Base-by-base conservation (phyloP, 805 yeast genomes). In the Blastobotrys peoriensis region DNA sequence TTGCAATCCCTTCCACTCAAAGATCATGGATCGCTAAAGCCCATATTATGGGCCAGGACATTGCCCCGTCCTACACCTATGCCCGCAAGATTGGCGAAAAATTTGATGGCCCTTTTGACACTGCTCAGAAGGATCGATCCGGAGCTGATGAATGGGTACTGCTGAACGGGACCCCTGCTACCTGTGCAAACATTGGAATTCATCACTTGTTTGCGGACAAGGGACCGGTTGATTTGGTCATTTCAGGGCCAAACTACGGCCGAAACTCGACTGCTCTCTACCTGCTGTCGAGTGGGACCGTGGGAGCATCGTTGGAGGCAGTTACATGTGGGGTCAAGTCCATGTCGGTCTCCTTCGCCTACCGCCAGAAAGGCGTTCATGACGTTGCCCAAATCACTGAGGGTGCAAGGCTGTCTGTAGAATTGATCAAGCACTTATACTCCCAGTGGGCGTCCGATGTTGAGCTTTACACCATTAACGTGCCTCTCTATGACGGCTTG, bases 21-120 rank as follows among this genome's bases (percentile, higher is more conserved):
- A 70, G 93, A 55, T 89, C 97, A 10, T 93, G 98, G 98, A 91
- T 88, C 46, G 96, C 96, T 30, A 93, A 93, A 63, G 98, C 98
- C 4, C 97, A 89, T 68, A 79, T 93, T 40, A 46, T 69, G 52
- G 65, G 80, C 72, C 46, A 78, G 73, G 59, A 67, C 70, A 16
- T 86, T 61, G 61, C 70, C 67, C 55, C 96, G 3, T 47, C 44
- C 20, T 61, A 56, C 30, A 36, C 58, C 9, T 60, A 61, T 41
- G 50, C 47, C 4, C 50, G 49, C 9, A 45, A 51, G n/a, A 49
- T 34, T 17, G 44, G 51, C 1, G 47, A 44, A 22, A 44, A 42
- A 28, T 46, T 45, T 22, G 60, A 58, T 1, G 71, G 73, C 13
- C 66, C 69, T 2, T 60, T 57, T 25, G 53, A 58, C 23, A 42